Percentiles rank a stretch among this genome's conserved stretches.
These are phyloP conservation scores for Fusarium denticulatum DNA, from an alignment of 2,329 filamentous ascomycete genomes.

Conservation along the genomic window DNA sequence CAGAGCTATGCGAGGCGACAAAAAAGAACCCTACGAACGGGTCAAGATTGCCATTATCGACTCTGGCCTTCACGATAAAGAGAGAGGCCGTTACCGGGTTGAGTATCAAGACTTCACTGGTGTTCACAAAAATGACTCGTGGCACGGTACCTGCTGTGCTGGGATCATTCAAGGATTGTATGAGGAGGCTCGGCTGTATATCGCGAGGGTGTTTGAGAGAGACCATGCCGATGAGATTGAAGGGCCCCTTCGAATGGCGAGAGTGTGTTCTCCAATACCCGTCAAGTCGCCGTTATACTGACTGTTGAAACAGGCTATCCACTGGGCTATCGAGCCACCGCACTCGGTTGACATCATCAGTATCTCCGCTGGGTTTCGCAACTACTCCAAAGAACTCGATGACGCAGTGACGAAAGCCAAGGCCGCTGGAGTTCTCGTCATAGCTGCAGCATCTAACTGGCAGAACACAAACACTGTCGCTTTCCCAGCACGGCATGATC, in stretches of 20 bases:
- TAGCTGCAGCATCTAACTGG: fast-evolving
- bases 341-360: neutral
- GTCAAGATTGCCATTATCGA: neutral
- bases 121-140: fast-evolving
- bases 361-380: neutral
- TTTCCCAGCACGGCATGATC: neutral
- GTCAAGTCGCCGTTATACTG: neutral
- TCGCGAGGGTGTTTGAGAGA: neutral
- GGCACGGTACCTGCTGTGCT: neutral
- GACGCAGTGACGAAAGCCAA: fast-evolving
- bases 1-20: fast-evolving
- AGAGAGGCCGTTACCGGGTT: fast-evolving
- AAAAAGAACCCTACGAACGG: fast-evolving
- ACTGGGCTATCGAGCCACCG: neutral
- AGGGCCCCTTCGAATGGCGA: fast-evolving
- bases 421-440: fast-evolving
- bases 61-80: fast-evolving
- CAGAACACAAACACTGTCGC: neutral
- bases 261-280: neutral
- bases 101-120: neutral
- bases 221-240: fast-evolving
- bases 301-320: fast-evolving
- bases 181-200: fast-evolving
- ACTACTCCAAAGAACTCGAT: neutral
- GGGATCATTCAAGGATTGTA: fast-evolving